Evolutionary conservation across 352 stramenopile genomes (phyloP), one percentile per base, ranked within the genome.

Genomic region (Phytophthora sp.): DNA sequence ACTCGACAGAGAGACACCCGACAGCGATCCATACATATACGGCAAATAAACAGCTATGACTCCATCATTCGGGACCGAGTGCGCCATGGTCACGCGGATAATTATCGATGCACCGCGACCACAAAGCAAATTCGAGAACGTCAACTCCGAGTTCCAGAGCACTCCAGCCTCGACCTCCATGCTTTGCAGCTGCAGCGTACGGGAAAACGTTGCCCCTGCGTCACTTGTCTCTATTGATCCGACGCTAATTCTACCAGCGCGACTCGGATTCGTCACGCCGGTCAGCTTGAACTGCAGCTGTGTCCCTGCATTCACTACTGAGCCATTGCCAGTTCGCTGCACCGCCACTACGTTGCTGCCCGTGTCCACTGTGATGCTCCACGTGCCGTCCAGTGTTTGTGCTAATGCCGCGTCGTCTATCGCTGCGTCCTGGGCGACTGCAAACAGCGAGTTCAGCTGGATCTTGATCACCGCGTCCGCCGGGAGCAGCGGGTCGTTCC

Each of bases 11-110:
- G 50, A 59, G 10, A 59, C 56, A 31, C 42, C 32, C 5, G 32
- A 30, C 32, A 79, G 50, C 0, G 69, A 61, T 2, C 62, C 55
- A 50, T 87, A 92, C n/a, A 84, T 43, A 26, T 53, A 67, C 11
- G 83, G 79, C n/a, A 92, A 45, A 50, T 76, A 66, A 27, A 92
- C 37, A 42, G 71, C 37, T 12, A 91, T 35, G 23, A 60, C 49
- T 21, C 81, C 83, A 26, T 76, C 73, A 12, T 48, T 62, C 0
- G 79, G 81, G 1, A 91, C 37, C 7, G 18, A 32, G 26, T 84
- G 62, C 2, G 63, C 45, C 13, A 75, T 65, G 6, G 65, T 78
- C 23, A 86, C 38, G 0, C 57, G 46, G 18, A 84, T 48, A 1
- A 31, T 37, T 11, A 89, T 30, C 13, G 69, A 58, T 3, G 74